These are phyloP conservation scores for Chlamydomonas eustigma DNA, from an alignment of 139 green algal species.

Conservation along the genomic window DNA sequence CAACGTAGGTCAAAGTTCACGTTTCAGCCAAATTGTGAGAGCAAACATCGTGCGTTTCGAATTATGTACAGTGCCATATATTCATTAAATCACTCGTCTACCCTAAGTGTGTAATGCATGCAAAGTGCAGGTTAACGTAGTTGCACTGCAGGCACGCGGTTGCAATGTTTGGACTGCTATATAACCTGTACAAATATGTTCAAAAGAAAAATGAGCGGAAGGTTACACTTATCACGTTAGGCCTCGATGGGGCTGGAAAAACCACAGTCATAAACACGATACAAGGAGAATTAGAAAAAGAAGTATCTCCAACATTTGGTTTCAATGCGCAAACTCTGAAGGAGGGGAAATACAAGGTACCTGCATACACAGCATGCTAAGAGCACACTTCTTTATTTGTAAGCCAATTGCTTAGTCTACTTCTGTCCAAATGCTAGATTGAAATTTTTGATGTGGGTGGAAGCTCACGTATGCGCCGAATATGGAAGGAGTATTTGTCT, in stretches of 20 bases:
- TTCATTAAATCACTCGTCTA: too few species aligned
- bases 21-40: too few species aligned
- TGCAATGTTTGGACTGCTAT: constrained; percentile 11
- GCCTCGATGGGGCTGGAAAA: constrained; percentile 54
- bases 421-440: constrained; percentile 1
- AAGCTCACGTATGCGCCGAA: constrained; percentile 42
- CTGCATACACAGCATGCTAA: neutral
- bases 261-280: constrained; percentile 42
- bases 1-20: too few species aligned
- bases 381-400: neutral
- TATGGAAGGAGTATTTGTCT: constrained; percentile 50
- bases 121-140: too few species aligned
- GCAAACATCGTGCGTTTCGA: too few species aligned
- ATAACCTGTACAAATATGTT: constrained; percentile 14
- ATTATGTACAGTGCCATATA: too few species aligned
- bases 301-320: constrained; percentile 44
- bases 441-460: constrained; percentile 53
- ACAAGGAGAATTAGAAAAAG: constrained; percentile 29
- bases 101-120: too few species aligned
- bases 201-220: constrained; percentile 4
- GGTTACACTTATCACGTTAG: constrained; percentile 36
- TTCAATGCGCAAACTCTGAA: constrained; percentile 35
- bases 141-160: too few species aligned
- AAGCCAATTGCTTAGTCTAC: neutral
- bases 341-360: constrained; percentile 32